Base-by-base conservation (phyloP, 257 asterid genomes). In the Lavandula angustifolia region DNA sequence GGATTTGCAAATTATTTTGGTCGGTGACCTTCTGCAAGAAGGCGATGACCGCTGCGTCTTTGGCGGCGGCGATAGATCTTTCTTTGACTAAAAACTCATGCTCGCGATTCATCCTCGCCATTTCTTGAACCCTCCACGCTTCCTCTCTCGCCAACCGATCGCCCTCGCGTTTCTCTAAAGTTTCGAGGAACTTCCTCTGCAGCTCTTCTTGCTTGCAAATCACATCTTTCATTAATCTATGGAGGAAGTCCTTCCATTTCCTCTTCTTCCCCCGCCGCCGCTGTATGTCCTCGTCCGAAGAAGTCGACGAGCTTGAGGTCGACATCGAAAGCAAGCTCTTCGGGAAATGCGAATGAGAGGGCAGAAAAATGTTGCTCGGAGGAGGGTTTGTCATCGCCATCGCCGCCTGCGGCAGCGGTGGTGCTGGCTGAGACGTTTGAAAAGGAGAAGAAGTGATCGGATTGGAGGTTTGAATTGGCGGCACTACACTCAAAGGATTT, bases 101-200 rank as follows among this genome's bases (percentile, higher is more conserved):
- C n/a, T 89, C 98, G 0, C 87, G 82, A 10, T 82, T 92, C 69
- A 89, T 33, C 54, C 95, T 81, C 3, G 84, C 80, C 77, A 69
- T 81, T 58, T 92, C 98, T 54, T 85, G 88, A 3, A 67, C 71
- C 29, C 91, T 74, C 98, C 98, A 81, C 1, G 88, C 85, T 18
- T 89, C 98, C 52, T 92, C 98, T 35, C 91, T 73, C 5, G 76
- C 81, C 74, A 75, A 62, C 16, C 95, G 58, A 17, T 91, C 98
- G 1, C 88, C 80, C 67, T 91, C 96, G 1, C 94, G 78, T 40
- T 67, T 78, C 76, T 91, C 98, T 6, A 91, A 44, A 1, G 82
- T 69, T 0, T 91, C 96, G 33, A 91, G 10, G 16, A 91, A 88
- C 75, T 57, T 86, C 75, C 65, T 78, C 59, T 88, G 96, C 71